These are phyloP conservation scores for Violaceomyces palustris DNA, from an alignment of 1,284 basidiomycete species.

Conservation along the genomic window DNA sequence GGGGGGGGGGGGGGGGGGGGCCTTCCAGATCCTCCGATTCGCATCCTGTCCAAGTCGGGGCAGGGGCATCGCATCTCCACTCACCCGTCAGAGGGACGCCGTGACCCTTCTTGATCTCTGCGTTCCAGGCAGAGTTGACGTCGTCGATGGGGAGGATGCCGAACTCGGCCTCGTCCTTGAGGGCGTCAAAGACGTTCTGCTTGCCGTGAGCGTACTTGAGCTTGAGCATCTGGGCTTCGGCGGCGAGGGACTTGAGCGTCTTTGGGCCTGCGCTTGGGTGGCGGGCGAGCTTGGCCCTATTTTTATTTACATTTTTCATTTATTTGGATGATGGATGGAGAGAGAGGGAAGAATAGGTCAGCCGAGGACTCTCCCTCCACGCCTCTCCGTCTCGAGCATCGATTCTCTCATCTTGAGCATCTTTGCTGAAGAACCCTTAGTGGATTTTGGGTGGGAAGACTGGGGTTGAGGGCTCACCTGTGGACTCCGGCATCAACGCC, in stretches of 20 bases:
- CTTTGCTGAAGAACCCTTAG: too few relatives aligned
- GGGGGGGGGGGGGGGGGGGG: conserved; percentile 10
- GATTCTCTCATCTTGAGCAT: too few relatives aligned
- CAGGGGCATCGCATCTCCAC: too few relatives aligned
- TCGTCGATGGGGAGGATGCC: conserved; percentile 52
- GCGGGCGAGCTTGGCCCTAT: not conserved
- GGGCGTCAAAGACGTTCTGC: conserved; percentile 43
- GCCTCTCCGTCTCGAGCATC: too few relatives aligned
- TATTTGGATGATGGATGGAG: too few relatives aligned
- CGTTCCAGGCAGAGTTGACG: conserved; percentile 32
- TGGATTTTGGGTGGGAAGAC: too few relatives aligned
- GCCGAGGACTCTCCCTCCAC: too few relatives aligned
- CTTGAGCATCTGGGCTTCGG: conserved; percentile 56
- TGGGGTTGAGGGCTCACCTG: too few relatives aligned
- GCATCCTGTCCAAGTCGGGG: conserved; percentile 1
- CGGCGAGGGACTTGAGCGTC: conserved; percentile 65
- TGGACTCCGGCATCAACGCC: conserved; percentile 56
- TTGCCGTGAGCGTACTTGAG: conserved; percentile 46
- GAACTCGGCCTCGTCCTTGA: conserved; percentile 59
- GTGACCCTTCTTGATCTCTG: conserved; percentile 68
- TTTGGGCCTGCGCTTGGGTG: not conserved
- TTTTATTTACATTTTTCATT: not conserved
- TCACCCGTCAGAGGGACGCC: conserved; percentile 81
- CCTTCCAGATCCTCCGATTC: conserved; percentile 1
- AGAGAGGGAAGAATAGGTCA: too few relatives aligned